Evolutionary conservation across 2,329 filamentous ascomycete species (phyloP), one percentile per base, ranked within the genome.

Genomic region (Westerdykella sp.): DNA sequence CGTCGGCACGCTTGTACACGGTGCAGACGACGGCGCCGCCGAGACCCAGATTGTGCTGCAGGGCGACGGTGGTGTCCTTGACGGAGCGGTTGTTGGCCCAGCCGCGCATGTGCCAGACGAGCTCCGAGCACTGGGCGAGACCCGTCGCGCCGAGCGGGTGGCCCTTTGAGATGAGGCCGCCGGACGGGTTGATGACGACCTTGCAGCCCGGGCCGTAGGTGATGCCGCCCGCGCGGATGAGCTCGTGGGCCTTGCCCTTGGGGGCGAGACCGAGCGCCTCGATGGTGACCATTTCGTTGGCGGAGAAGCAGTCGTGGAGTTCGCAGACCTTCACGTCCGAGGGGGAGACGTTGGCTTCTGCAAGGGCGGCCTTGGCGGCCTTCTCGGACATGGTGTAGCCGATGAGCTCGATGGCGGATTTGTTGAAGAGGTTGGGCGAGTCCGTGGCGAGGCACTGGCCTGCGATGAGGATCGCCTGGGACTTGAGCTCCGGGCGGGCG

Each of bases 241-340:
- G 81, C 69, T 96, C 88, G 65, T 96, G 90, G 0, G 91, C 93
- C 67, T 88, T 91, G 13, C 91, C 91, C 12, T 77, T 80, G 45
- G 81, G 81, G 34, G 76, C 65, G 10, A 97, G 77, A 1, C 88
- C 89, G 1, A 97, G 77, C 0, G 87, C 87, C 63, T 97, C 91
- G 40, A 97, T 82, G 1, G 82, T 83, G 40, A 93, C 78, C 84
- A 97, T 85, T 74, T 97, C 87, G 66, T 97, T 97, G 21, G 91
- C 83, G 14, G 83, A 89, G 77, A 97, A 97, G 73, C 93, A 97
- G 72, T 97, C 93, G 70, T 97, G 93, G 47, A 97, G 75, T 72
- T 97, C 91, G 60, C 87, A 89, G 13, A 97, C 85, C 59, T 84
- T 81, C 50, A 91, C 77, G 52, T 95, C 85, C 28, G 72, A 68